Base-by-base conservation (phyloP, 495 filamentous ascomycete genomes). In the Xylaria sp. region DNA sequence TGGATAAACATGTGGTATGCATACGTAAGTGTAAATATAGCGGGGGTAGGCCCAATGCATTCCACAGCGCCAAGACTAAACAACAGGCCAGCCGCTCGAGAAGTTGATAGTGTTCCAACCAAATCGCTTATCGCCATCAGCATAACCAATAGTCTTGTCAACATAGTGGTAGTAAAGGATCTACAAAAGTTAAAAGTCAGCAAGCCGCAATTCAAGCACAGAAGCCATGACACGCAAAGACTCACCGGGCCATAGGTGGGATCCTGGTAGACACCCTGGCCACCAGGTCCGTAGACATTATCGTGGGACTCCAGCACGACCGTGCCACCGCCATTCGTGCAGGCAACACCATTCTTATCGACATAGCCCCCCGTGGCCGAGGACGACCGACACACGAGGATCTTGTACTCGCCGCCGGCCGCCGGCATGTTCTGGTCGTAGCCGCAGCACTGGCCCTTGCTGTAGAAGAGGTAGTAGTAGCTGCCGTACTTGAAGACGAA, bases 121-220 rank as follows among this genome's bases (percentile, higher is more conserved):
- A 72, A 93, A 92, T 61, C 82, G 80, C 75, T 91, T 90, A 72
- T 92, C 82, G 1, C 82, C 83, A 77, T 93, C 90, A 0, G 82
- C 87, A 72, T 88, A 90, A 0, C 91, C 91, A 71, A 93, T 82
- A 4, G 72, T 86, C 0, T 88, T 92, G 74, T 93, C 85, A 8
- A 80, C 78, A 48, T 93, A 93, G 73, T 93, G 90, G 73, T 93
- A 93, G 76, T 93, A 93, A 19, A 93, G 83, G 17, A 93, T 83
- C 37, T 88, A 77, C 0, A 15, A 46, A 62, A 5, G 70, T 21
- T 24, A 6, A 63, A 35, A 24, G 12, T 43, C 52, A 40, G 58
- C 55, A 59, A 2, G 85, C 84, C 0, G 82, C 59, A 41, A 5
- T 6, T 44, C 59, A 71, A 9, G 78, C 1, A 84, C 1, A 37